Conservation (phyloP, 805 yeast genomes). For the Lachancea sp. region DNA sequence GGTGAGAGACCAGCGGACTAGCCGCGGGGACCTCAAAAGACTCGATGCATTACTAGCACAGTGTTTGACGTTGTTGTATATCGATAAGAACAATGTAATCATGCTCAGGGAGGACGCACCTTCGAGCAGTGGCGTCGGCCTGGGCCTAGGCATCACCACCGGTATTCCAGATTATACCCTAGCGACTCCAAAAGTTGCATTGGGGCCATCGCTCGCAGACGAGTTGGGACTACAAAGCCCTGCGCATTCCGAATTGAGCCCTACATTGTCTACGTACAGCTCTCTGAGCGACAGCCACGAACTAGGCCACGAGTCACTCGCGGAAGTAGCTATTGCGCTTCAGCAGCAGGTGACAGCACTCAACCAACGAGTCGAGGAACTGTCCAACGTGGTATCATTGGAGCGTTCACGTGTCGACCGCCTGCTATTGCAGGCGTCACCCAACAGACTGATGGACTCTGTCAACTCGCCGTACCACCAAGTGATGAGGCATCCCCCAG, state of each 20-base stretch:
- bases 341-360: constrained; percentile 6
- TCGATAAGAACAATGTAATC: constrained; percentile 8
- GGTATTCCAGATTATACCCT: too few relatives aligned
- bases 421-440: background rate
- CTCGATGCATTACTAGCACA: constrained; percentile 7
- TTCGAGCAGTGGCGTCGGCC: background rate
- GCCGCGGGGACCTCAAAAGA: constrained; percentile 3
- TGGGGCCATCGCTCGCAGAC: background rate
- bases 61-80: constrained; percentile 5
- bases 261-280: constrained; percentile 2
- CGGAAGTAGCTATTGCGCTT: constrained; percentile 5
- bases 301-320: constrained; percentile 5
- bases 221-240: constrained; percentile 1
- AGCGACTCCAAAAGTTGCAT: too few relatives aligned
- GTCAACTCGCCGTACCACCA: too few relatives aligned
- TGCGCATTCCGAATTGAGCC: constrained; percentile 2
- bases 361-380: constrained; percentile 5
- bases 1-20: constrained; percentile 4
- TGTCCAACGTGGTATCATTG: constrained; percentile 4
- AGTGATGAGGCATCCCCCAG: too few relatives aligned
- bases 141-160: too few relatives aligned
- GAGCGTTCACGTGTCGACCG: constrained; percentile 5
- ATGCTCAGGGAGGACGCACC: constrained; percentile 7
- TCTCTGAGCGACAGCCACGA: constrained; percentile 5
- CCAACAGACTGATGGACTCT: too few relatives aligned